phyloP scores from a whole-genome alignment of 495 filamentous ascomycete genomes.

The Acidiella bohemica region DNA sequence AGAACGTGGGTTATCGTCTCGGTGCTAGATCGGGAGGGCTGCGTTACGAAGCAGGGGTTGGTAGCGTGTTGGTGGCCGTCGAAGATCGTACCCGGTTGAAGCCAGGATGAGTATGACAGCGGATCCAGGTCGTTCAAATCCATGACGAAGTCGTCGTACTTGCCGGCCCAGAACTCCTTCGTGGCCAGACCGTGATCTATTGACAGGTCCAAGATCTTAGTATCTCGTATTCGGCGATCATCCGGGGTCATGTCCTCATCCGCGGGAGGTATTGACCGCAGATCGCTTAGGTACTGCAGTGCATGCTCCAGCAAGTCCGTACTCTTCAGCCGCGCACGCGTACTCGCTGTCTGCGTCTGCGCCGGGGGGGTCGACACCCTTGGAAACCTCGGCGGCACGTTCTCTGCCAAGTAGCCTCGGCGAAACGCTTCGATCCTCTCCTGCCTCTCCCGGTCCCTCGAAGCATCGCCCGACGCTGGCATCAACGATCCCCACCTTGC shows the following conservation, averaged over 20 bases:
- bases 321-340: constrained; percentile 18
- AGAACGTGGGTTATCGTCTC: constrained; percentile 8
- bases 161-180: constrained; percentile 37
- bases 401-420: constrained; percentile 36
- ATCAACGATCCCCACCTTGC: too few relatives aligned
- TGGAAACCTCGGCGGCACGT: constrained; percentile 16
- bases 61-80: constrained; percentile 46
- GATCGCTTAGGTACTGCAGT: constrained; percentile 49
- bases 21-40: constrained; percentile 3
- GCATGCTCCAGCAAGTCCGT: constrained; percentile 41
- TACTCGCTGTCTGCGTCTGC: neutral
- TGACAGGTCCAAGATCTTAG: constrained; percentile 31
- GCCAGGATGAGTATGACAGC: constrained; percentile 49
- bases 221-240: neutral
- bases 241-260: constrained; percentile 29
- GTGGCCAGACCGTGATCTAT: constrained; percentile 33
- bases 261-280: constrained; percentile 43
- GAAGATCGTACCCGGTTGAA: constrained; percentile 50
- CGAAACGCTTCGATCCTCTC: constrained; percentile 39
- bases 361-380: constrained; percentile 11
- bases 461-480: too few relatives aligned
- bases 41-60: neutral
- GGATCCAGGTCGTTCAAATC: constrained; percentile 42
- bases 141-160: constrained; percentile 49
- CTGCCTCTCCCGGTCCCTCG: constrained; percentile 36